Evolutionary conservation across 495 filamentous ascomycete genomes (phyloP).

Genomic region (Neurospora tetrasperma): DNA sequence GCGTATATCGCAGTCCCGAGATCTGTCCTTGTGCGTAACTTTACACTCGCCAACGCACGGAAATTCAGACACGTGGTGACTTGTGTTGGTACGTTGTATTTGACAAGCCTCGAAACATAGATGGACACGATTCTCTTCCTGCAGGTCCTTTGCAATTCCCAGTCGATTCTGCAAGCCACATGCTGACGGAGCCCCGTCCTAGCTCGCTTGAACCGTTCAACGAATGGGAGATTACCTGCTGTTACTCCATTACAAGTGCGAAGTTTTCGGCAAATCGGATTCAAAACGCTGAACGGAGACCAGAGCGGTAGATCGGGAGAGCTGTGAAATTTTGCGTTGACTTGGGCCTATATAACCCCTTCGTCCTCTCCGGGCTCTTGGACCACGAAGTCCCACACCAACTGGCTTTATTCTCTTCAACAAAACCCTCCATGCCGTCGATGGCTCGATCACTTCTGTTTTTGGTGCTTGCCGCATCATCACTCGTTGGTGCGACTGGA

Average conservation of each 20-base stretch:
- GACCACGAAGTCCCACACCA: neutral
- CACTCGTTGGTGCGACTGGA: neutral
- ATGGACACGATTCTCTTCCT: neutral
- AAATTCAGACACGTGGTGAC: neutral
- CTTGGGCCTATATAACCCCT: neutral
- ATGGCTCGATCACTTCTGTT: neutral
- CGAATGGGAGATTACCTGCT: neutral
- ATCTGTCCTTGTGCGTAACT: neutral
- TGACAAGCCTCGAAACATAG: neutral
- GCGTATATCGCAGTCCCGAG: neutral
- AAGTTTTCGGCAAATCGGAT: neutral
- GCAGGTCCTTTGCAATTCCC: neutral
- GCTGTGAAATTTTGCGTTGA: neutral
- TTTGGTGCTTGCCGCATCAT: neutral
- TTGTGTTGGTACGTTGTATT: neutral
- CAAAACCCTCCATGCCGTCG: neutral
- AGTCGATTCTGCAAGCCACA: neutral
- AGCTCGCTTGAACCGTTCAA: neutral
- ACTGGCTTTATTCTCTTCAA: neutral
- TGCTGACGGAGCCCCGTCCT: neutral
- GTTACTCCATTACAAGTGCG: neutral
- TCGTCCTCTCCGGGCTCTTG: neutral
- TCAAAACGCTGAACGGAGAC: neutral
- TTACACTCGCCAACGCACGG: neutral
- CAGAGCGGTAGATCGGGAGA: neutral